Percentiles rank a stretch among this genome's conserved stretches.
Conservation (phyloP, 2,329 filamentous ascomycete genomes). For the Cercospora zeina region DNA sequence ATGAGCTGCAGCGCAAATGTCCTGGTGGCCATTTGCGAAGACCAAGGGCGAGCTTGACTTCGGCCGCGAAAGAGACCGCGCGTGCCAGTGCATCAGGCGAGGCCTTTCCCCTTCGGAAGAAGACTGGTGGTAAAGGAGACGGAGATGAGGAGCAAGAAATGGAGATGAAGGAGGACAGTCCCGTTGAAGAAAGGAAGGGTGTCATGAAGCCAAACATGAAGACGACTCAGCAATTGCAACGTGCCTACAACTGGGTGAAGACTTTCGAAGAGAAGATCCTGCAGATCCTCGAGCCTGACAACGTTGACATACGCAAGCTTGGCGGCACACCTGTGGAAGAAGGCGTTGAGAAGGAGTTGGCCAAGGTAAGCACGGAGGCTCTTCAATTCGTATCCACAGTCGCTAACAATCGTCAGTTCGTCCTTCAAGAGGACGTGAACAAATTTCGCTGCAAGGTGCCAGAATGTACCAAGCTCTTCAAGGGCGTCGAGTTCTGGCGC, state of each 20-base stretch:
- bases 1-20: slow-evolving; percentile 93
- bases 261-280: slow-evolving; percentile 96
- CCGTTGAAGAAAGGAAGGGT: slow-evolving; percentile 63
- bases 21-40: slow-evolving; percentile 95
- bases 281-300: slow-evolving; percentile 87
- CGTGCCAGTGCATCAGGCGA: slow-evolving; percentile 79
- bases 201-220: slow-evolving; percentile 61
- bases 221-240: slow-evolving; percentile 85
- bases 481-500: slow-evolving; percentile 93
- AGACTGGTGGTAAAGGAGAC: slow-evolving; percentile 58
- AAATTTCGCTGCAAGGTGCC: slow-evolving; percentile 97
- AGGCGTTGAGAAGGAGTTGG: slow-evolving; percentile 79
- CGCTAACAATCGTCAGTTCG: slow-evolving; percentile 50
- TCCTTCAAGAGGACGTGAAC: slow-evolving; percentile 96
- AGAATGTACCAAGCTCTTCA: slow-evolving; percentile 95
- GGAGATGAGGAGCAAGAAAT: slow-evolving; percentile 45
- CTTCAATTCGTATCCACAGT: not conserved
- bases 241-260: slow-evolving; percentile 98
- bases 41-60: slow-evolving; percentile 80
- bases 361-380: slow-evolving; percentile 52
- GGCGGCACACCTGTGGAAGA: slow-evolving; percentile 86
- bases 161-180: slow-evolving; percentile 40
- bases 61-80: slow-evolving; percentile 79
- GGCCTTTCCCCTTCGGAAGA: slow-evolving; percentile 72
- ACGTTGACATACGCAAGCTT: slow-evolving; percentile 82